Base-by-base conservation (phyloP, 2,329 filamentous ascomycete species). In the Dothidotthia symphoricarpi region DNA sequence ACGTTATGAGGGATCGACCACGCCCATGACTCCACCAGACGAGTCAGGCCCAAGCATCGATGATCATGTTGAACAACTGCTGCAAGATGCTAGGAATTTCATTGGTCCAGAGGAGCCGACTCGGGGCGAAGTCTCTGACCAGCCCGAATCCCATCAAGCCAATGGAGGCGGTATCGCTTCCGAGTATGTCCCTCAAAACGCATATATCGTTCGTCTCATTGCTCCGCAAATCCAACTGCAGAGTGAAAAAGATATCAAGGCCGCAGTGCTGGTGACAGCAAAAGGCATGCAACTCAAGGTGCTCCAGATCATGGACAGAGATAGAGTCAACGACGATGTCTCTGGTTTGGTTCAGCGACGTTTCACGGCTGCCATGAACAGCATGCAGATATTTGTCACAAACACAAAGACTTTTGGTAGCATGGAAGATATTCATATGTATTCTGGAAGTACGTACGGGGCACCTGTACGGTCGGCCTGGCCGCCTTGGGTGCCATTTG, bases 231-330 rank as follows among this genome's bases (percentile, higher is more conserved):
- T 99, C 42, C 93, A 99, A 64, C 76, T 99, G 29, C 91, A 98
- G 63, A 97, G 93, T 64, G 93, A 98, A 61, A 97, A 96, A 75
- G 97, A 98, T 66, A 85, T 85, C 45, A 95, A 95, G 66, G 86
- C 95, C 41, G 93, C 94, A n/a, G 86, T 96, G 4, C 75, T 99
- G n/a, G 83, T 97, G 31, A 93, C 91, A 3, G 89, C 90, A 17
- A 97, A 97, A 68, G 88, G 90, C 36, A 98, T 98, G 89, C 90
- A 97, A 66, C 80, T 97, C 39, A 97, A 97, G 71, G 86, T 98
- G 9, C 81, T 98, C 14, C 91, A 96, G 51, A 91, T 98, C 56
- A 95, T 97, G 86, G 93, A 98, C 69, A 96, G 95, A 68, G 85
- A 89, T 57, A 81, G 93, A 44, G 81, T 97, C 39, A 90, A 83